Evolutionary conservation across 805 yeast genomes (phyloP).

Genomic region (Alloascoidea africana): DNA sequence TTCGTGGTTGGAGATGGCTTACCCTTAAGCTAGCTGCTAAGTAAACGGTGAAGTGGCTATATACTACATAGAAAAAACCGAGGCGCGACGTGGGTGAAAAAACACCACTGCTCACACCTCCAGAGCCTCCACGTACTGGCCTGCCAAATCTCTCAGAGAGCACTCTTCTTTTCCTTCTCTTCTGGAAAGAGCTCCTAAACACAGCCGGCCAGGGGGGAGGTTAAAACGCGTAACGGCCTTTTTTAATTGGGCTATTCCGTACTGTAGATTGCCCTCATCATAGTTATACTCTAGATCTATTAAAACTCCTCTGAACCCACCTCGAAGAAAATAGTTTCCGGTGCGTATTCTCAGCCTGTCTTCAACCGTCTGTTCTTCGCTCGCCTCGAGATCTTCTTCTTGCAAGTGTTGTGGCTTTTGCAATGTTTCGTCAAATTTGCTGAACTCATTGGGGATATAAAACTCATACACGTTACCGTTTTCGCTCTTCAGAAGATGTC

Average conservation of each 20-base stretch:
- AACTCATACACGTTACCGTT: conserved; percentile 55
- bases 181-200: conserved; percentile 6
- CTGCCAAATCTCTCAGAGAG: conserved; percentile 7
- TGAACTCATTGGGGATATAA: conserved; percentile 15
- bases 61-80: too few species aligned
- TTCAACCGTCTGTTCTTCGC: too few species aligned
- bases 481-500: conserved; percentile 62
- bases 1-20: too few species aligned
- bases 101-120: conserved; percentile 5
- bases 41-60: too few species aligned
- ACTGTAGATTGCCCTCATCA: conserved; percentile 7
- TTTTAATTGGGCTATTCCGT: conserved; percentile 6
- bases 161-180: conserved; percentile 5
- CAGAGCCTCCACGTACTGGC: conserved; percentile 10
- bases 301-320: conserved; percentile 54
- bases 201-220: conserved; percentile 4
- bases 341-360: conserved; percentile 43
- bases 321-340: conserved; percentile 61
- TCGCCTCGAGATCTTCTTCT: too few species aligned
- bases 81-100: too few species aligned
- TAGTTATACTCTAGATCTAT: conserved; percentile 36
- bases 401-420: too few species aligned
- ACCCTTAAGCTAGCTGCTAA: too few species aligned
- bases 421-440: too few species aligned
- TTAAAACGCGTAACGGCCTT: conserved; percentile 6